Percentiles rank a stretch among this genome's conserved stretches.
Evolutionary conservation across 2,329 filamentous ascomycete genomes (phyloP).

Genomic region (Ascomycota sp.): DNA sequence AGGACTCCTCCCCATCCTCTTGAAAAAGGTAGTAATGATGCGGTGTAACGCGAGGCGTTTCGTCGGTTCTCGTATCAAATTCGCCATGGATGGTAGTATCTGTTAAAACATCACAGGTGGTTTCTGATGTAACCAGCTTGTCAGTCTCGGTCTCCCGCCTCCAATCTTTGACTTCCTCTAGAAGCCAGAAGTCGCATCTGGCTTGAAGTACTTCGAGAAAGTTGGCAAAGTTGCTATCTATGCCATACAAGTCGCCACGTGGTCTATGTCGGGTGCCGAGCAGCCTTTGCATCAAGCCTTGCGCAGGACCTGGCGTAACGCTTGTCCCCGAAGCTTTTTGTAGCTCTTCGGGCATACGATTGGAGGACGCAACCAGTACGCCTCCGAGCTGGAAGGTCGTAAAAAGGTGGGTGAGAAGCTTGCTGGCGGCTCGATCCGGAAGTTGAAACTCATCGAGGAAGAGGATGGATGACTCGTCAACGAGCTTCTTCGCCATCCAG

Average conservation of each 20-base stretch:
- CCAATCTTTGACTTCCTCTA: constrained; percentile 58
- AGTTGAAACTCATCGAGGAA: constrained; percentile 75
- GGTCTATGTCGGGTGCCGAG: constrained; percentile 17
- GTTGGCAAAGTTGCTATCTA: constrained; percentile 50
- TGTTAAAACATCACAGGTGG: no score
- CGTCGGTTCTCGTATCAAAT: no score
- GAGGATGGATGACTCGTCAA: constrained; percentile 53
- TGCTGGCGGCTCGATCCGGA: constrained; percentile 56
- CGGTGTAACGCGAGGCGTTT: constrained; percentile 8
- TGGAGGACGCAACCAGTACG: constrained; percentile 61
- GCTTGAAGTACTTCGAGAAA: constrained; percentile 61
- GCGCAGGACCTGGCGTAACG: constrained; percentile 35
- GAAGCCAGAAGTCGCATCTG: constrained; percentile 67
- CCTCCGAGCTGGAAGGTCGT: constrained; percentile 63
- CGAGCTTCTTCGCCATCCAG: constrained; percentile 55
- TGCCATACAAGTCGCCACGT: constrained; percentile 31
- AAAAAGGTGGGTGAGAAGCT: constrained; percentile 61
- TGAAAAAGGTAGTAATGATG: constrained; percentile 10
- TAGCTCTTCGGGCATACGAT: constrained; percentile 66
- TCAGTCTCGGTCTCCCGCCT: constrained; percentile 29
- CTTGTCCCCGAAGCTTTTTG: constrained; percentile 54
- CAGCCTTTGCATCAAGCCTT: constrained; percentile 27
- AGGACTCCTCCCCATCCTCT: constrained; percentile 11
- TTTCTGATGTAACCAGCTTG: no score
- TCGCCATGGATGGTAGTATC: no score